Conservation (phyloP, 2,329 filamentous ascomycete species). For the Claviceps cyperi region DNA sequence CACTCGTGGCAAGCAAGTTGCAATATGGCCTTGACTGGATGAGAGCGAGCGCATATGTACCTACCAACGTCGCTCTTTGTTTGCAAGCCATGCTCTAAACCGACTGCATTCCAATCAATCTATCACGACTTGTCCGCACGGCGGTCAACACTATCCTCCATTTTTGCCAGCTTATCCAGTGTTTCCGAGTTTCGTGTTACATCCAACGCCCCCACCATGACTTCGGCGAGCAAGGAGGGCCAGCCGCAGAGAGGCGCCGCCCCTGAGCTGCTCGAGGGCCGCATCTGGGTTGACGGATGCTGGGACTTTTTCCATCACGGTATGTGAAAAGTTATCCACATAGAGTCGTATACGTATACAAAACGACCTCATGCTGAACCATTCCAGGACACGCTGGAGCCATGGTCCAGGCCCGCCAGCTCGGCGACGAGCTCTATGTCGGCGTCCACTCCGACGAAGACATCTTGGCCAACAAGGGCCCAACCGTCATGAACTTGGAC, state of each 20-base stretch:
- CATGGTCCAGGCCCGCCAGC: slow-evolving; percentile 86
- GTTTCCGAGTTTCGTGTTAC: too few relatives aligned
- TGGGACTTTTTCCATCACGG: slow-evolving; percentile 99
- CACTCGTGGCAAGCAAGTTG: background rate
- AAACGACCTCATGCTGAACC: background rate
- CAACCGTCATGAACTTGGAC: slow-evolving; percentile 86
- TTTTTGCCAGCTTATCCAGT: background rate
- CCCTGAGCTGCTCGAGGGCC: slow-evolving; percentile 45
- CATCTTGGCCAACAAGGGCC: slow-evolving; percentile 93
- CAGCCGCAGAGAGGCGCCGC: slow-evolving; percentile 30
- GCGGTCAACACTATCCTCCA: background rate
- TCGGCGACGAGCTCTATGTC: slow-evolving; percentile 77
- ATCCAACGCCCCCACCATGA: slow-evolving; percentile 7
- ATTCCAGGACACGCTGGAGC: slow-evolving; percentile 76
- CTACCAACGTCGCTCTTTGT: background rate
- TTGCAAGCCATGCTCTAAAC: background rate
- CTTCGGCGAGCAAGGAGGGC: slow-evolving; percentile 12
- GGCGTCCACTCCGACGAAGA: slow-evolving; percentile 93
- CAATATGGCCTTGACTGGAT: background rate
- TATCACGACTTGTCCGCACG: background rate
- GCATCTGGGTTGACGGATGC: slow-evolving; percentile 97
- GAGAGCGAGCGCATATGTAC: background rate
- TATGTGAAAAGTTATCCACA: slow-evolving; percentile 30
- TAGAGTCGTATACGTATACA: background rate
- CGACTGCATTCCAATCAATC: background rate